phyloP scores from a whole-genome alignment of 345 rosid genomes.

The Capsella bursapastoris region DNA sequence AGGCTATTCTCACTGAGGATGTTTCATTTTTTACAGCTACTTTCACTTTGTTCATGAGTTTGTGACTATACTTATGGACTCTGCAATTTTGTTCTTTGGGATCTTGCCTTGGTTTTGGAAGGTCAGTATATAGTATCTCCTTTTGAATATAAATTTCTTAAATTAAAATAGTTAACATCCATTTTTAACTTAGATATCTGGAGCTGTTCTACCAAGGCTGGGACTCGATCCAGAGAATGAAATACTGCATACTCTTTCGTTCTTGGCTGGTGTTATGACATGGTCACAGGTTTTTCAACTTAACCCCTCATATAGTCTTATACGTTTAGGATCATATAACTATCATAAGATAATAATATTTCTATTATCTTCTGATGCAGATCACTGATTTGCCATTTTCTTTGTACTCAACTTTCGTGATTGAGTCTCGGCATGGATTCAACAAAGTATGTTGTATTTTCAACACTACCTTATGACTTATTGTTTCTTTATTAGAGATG shows the following conservation, averaged over 20 bases:
- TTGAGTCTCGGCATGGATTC: slow-evolving; percentile 98
- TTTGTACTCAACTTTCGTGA: slow-evolving; percentile 92
- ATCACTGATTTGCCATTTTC: slow-evolving; percentile 96
- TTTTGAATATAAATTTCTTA: slow-evolving; percentile 4
- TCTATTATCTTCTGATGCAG: slow-evolving; percentile 57
- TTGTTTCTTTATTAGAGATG: slow-evolving; percentile 5
- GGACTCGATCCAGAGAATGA: slow-evolving; percentile 87
- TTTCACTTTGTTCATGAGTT: slow-evolving; percentile 90
- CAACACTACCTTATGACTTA: slow-evolving; percentile 19
- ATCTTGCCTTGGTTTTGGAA: slow-evolving; percentile 98
- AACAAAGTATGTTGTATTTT: slow-evolving; percentile 68
- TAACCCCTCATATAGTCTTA: slow-evolving; percentile 18
- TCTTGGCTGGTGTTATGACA: slow-evolving; percentile 87
- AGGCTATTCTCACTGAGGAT: slow-evolving; percentile 10
- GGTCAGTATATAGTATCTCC: slow-evolving; percentile 42
- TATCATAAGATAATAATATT: slow-evolving; percentile 12
- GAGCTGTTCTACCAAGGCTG: slow-evolving; percentile 60
- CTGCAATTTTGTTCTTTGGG: slow-evolving; percentile 89
- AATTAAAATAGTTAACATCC: slow-evolving; percentile 28
- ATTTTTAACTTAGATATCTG: slow-evolving; percentile 65
- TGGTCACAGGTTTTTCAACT: slow-evolving; percentile 85
- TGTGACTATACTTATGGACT: slow-evolving; percentile 86
- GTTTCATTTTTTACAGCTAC: slow-evolving; percentile 58
- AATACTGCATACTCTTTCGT: slow-evolving; percentile 85
- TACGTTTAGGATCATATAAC: not conserved